A percentile compares a stretch with the other conserved stretches of the same genome.
phyloP scores from a whole-genome alignment of 495 filamentous ascomycete species.

The Rhypophila decipiens region DNA sequence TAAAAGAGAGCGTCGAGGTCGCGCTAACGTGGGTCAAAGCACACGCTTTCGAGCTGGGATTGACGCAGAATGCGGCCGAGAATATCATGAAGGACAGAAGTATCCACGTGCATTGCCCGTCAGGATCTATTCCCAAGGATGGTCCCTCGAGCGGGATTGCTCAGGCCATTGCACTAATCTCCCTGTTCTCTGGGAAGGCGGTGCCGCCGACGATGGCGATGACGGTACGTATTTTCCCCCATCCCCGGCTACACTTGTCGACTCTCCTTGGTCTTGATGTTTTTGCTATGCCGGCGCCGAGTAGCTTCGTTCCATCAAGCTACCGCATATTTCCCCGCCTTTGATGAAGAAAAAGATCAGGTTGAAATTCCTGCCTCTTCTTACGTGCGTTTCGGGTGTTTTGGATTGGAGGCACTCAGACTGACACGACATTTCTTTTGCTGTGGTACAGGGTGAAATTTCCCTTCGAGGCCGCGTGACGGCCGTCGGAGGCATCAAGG shows the following conservation, averaged over 20 bases:
- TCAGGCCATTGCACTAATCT: constrained; percentile 89
- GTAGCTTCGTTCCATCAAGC: background rate
- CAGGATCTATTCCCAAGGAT: constrained; percentile 92
- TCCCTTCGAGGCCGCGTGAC: constrained; percentile 78
- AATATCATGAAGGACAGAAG: constrained; percentile 95
- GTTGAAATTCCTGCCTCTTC: background rate
- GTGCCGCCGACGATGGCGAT: constrained; percentile 93
- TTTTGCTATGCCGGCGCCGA: background rate
- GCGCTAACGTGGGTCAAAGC: constrained; percentile 94
- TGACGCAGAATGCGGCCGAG: constrained; percentile 72
- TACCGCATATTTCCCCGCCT: background rate
- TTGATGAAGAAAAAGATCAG: background rate
- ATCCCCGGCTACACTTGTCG: constrained; percentile 3
- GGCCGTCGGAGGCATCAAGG: constrained; percentile 94
- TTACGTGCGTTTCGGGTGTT: constrained; percentile 14
- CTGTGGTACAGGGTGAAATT: constrained; percentile 61
- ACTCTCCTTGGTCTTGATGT: constrained; percentile 2
- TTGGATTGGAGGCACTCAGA: background rate
- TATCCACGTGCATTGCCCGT: constrained; percentile 94
- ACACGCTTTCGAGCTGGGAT: constrained; percentile 84
- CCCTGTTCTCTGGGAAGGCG: constrained; percentile 78
- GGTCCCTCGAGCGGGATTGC: constrained; percentile 84
- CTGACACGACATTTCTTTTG: constrained; percentile 19
- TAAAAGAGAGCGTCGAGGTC: constrained; percentile 96
- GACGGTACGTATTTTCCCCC: constrained; percentile 53